Evolutionary conservation across 225 moss, liverwort and hornwort genomes (phyloP).

Genomic region (Pleurozium schreberi): DNA sequence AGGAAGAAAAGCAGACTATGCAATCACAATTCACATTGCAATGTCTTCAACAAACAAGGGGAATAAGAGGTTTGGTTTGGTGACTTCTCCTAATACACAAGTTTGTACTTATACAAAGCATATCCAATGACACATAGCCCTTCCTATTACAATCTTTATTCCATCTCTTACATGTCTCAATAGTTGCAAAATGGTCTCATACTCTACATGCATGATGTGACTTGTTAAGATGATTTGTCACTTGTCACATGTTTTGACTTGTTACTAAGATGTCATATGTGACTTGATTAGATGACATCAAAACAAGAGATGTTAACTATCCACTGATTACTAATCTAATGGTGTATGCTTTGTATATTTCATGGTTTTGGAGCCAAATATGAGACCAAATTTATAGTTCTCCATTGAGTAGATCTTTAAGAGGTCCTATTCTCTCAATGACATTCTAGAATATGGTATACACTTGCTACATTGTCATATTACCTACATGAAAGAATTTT

Average conservation of each 20-base stretch:
- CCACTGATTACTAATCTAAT: not conserved
- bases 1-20: not conserved
- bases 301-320: not conserved
- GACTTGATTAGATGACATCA: not conserved
- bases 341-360: not conserved
- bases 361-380: no score
- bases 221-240: not conserved
- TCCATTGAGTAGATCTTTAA: not conserved
- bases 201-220: no score
- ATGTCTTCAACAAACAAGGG: rapidly evolving
- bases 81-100: rapidly evolving
- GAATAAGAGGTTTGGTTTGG: rapidly evolving
- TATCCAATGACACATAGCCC: not conserved
- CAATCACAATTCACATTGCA: not conserved
- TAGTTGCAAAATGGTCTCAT: not conserved
- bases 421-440: not conserved
- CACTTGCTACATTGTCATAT: not conserved
- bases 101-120: not conserved
- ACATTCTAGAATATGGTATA: rapidly evolving
- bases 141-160: rapidly evolving
- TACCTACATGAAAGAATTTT: no score
- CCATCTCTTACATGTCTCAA: not conserved
- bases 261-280: no score
- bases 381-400: no score
- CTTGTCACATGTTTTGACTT: not conserved